Evolutionary conservation across 106 monocot genomes (phyloP), one percentile per base, ranked within the genome.

Genomic region (Vanilla planifolia): DNA sequence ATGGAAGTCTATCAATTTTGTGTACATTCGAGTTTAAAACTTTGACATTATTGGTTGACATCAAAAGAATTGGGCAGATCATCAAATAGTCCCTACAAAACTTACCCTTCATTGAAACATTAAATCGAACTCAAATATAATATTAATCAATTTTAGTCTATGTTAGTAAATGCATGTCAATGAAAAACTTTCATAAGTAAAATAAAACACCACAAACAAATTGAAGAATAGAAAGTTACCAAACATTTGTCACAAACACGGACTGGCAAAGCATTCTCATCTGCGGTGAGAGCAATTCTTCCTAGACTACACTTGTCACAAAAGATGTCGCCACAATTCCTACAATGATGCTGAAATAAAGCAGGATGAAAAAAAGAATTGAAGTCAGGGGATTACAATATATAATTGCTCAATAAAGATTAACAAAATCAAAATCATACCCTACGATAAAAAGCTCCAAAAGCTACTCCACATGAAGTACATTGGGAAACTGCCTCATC

Each of bases 321-420:
- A 74, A 89, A 93, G 58, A 93, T 93, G 63, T 93, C 93, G 40
- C 93, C 93, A 77, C 93, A 93, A 55, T 89, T 93, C 62, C 93
- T 71, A 60, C 93, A 93, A 51, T 93, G 93, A 74, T 93, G 93
- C 93, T 93, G 82, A 71, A 71, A 51, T 22, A 45, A 22, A 15
- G 0, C 47, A 44, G 22, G 9, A 28, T 42, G 2, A 45, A 45
- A 45, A 45, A 7, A 45, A 45, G n/a, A 20, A 17, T 17, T 45
- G 7, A 17, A 45, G 44, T 45, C 2, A 45, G 16, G 20, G 17
- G 14, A 43, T 17, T 19, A 45, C 20, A 19, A 45, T 3, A 19
- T 4, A 45, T 45, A 20, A 5, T 45, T 45, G 20, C 17, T 20
- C 1, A 45, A 10, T 33, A n/a, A 48, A n/a, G 30, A 16, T 41